Base-by-base conservation (phyloP, 2,329 filamentous ascomycete species). In the Acarospora socialis region DNA sequence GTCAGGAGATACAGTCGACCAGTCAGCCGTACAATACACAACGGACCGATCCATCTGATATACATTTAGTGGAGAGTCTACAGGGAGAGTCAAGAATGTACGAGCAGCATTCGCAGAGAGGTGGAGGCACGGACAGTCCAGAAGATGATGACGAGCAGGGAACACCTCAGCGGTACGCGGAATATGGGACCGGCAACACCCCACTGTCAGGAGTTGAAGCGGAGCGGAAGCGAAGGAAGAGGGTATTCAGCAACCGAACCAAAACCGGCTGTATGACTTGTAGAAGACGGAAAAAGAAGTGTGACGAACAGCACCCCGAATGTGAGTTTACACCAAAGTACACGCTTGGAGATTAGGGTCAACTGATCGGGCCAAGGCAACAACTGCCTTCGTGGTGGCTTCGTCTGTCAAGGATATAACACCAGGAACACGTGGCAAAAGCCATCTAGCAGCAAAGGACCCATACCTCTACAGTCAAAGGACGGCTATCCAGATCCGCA, bases 211-310 rank as follows among this genome's bases (percentile, higher is more conserved):
- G 28, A 45, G 47, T 40, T 36, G 58, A 48, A 44, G 56, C 34
- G 49, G 56, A 36, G 50, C 54, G 9, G 59, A 65, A 43, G 30
- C 39, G 43, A 41, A 52, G 63, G 36, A 66, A 66, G 37, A 54
- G 63, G 13, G 59, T 64, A 49, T 95, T 94, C 49, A 92, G 83
- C 59, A 93, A 94, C 55, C 71, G 87, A 37, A 94, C 87, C 13
- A 95, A 95, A 60, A 94, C 86, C 7, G 84, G 86, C 19, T 95
- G 87, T 54, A 73, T 92, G 57, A 95, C 87, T 4, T 95, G 87
- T 53, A 70, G 87, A 38, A 73, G 73, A 51, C 71, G 87, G 37
- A 95, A 95, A 68, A 95, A 95, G 73, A 95, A 95, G 59, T 95
- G 90, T 51, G 87, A 95, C 51, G 90, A 95, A 61, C 71, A 70